Base-by-base conservation (phyloP, 2,329 filamentous ascomycete genomes). In the Talaromyces sp. region DNA sequence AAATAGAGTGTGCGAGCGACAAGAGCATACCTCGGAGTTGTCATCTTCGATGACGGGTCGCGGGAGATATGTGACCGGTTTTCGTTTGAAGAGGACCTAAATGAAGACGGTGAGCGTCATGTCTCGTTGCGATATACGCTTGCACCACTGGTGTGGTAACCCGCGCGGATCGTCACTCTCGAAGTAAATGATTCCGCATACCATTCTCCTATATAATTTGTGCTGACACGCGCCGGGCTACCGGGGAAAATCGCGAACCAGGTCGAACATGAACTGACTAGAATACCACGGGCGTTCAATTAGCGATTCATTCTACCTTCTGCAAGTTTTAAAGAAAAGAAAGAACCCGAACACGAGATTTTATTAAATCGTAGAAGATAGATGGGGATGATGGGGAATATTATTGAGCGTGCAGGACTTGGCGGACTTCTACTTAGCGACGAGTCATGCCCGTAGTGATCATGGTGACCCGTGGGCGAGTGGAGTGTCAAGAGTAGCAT, bases 71-170 rank as follows among this genome's bases (percentile, higher is more conserved):
- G 90, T 86, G 69, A 97, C 91, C 52, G 92, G 92, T 77, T 97
- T 97, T 67, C 94, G 86, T 79, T 97, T 97, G 76, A 90, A 97
- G 60, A 96, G 83, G 65, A 99, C 93, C 93, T 97, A 69, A 20
- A 47, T 49, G 35, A 22, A 41, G 20, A 19, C 16, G 35, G 59
- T 72, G 45, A 68, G 64, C 54, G 51, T 49, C 40, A 49, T 32
- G 30, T 45, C 44, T 51, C 37, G 37, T 13, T 36, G n/a, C 4
- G 35, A 29, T 20, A 1, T 19, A 40, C 27, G 43, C 46, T 37
- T 46, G 36, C 45, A 44, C 22, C 22, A 30, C 32, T 17, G 41
- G 40, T 32, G 43, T 32, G 36, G 30, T 54, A 47, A n/a, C n/a
- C n/a, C 19, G 27, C 41, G 24, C 24, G 24, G 24, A 4, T 14